These are phyloP conservation scores for Brettanomyces anomalus DNA, from an alignment of 805 yeast genomes.

Conservation along the genomic window DNA sequence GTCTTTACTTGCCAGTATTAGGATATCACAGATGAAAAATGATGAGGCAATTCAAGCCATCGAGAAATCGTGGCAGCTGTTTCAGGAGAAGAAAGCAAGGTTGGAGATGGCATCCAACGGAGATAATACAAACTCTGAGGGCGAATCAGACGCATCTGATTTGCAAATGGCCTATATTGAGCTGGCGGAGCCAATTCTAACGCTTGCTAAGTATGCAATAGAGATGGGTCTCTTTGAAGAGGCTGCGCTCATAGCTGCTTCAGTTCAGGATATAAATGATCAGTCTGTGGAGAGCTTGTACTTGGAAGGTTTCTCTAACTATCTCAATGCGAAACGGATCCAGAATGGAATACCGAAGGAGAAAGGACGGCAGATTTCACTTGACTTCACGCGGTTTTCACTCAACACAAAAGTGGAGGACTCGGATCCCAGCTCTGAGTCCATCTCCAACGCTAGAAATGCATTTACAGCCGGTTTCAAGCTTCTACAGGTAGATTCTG, in stretches of 20 bases:
- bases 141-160: constrained; percentile 29
- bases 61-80: constrained; percentile 62
- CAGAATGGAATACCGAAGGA: constrained; percentile 16
- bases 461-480: constrained; percentile 31
- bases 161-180: constrained; percentile 49
- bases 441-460: constrained; percentile 31
- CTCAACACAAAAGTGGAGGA: constrained; percentile 14
- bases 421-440: constrained; percentile 23
- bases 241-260: constrained; percentile 55
- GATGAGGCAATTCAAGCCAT: constrained; percentile 69
- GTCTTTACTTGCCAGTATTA: constrained; percentile 74
- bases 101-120: constrained; percentile 34
- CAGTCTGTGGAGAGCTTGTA: constrained; percentile 75
- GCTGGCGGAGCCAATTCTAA: constrained; percentile 61
- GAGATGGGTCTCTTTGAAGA: constrained; percentile 68
- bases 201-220: constrained; percentile 64
- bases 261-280: constrained; percentile 73
- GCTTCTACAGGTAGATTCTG: constrained; percentile 28
- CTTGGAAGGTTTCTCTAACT: constrained; percentile 69
- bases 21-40: constrained; percentile 75
- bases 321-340: constrained; percentile 35
- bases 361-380: constrained; percentile 17
- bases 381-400: constrained; percentile 34
- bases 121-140: constrained; percentile 18
- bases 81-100: constrained; percentile 38